Base-by-base conservation (phyloP, 1,284 basidiomycete species). In the Marasmius oreades region DNA sequence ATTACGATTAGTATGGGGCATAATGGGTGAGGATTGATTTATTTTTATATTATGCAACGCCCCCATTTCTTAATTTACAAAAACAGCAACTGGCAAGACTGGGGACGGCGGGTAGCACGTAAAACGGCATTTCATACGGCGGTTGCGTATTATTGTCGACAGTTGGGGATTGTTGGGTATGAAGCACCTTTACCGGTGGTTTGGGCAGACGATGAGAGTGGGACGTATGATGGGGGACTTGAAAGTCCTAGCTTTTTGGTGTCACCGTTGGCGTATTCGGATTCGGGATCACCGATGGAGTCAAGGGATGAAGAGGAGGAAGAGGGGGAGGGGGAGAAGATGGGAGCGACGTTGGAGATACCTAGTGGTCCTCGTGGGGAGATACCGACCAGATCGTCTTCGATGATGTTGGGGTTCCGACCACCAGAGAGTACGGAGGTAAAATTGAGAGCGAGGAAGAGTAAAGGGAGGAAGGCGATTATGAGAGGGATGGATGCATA, bases 111-210 rank as follows among this genome's bases (percentile, higher is more conserved):
- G 22, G 73, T 74, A 55, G 69, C 77, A 18, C 81, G 87, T 48
- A 82, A 79, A 64, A 90, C 88, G 2, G 85, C 88, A 3, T 91
- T 91, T 74, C 82, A 88, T 64, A 86, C 86, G 5, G 89, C 88
- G 1, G 83, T 84, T 23, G 82, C 88, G 61, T 79, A 86, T 64
- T 90, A 86, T 67, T 85, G 80, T 63, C 77, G 74, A 52, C 80
- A 88, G 65, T 78, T 90, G 8, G 85, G 80, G 36, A 89, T 91
- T 63, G 71, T 71, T 24, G 81, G 79, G 61, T 76, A 74, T 67
- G 78, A 81, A 64, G 77, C 88, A 2, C 76, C 85, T 8, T 66
- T 85, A 48, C 83, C 86, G 5, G 65, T 90, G 61, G 73, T 77
- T 26, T 83, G 76, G 65, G 71, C 72, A 36, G 74, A 82, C 56